These are phyloP conservation scores for Podosphaera xanthii DNA, from an alignment of 2,329 filamentous ascomycete genomes.

Conservation along the genomic window DNA sequence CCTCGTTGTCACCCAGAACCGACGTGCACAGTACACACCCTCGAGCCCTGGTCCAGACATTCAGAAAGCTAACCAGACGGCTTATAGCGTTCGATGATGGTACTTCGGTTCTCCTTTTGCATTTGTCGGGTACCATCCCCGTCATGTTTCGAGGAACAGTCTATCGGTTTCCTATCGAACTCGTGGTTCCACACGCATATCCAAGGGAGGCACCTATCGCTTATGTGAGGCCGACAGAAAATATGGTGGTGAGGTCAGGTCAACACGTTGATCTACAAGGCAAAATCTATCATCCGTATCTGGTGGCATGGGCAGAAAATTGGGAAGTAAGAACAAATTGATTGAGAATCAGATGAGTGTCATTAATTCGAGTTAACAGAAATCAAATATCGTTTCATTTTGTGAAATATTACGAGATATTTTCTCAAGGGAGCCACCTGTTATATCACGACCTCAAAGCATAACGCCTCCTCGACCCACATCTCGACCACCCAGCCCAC, in stretches of 20 bases:
- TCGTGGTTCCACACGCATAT: conserved; percentile 88
- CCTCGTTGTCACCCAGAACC: conserved; percentile 63
- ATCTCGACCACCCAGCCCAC: conserved; percentile 50
- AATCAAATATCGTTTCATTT: conserved; percentile 66
- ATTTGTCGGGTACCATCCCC: conserved; percentile 72
- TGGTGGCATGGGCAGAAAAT: conserved; percentile 70
- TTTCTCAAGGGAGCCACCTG: conserved; percentile 85
- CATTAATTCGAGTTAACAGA: conserved; percentile 23
- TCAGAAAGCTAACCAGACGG: conserved; percentile 9
- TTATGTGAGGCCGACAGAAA: conserved; percentile 72
- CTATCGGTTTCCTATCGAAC: conserved; percentile 73
- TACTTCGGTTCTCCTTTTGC: conserved; percentile 62
- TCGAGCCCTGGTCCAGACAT: not conserved
- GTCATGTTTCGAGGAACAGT: conserved; percentile 70
- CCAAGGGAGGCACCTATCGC: conserved; percentile 65
- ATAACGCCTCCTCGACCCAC: conserved; percentile 24
- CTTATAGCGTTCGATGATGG: conserved; percentile 66
- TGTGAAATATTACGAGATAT: conserved; percentile 61
- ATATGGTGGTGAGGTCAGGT: conserved; percentile 74
- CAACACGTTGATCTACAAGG: conserved; percentile 91
- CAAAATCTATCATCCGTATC: conserved; percentile 83
- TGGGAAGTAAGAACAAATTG: conserved; percentile 50
- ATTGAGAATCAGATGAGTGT: not conserved
- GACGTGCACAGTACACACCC: conserved; percentile 68
- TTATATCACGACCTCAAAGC: conserved; percentile 47